These are phyloP conservation scores for Ramalina intermedia DNA, from an alignment of 495 filamentous ascomycete species.

Conservation along the genomic window DNA sequence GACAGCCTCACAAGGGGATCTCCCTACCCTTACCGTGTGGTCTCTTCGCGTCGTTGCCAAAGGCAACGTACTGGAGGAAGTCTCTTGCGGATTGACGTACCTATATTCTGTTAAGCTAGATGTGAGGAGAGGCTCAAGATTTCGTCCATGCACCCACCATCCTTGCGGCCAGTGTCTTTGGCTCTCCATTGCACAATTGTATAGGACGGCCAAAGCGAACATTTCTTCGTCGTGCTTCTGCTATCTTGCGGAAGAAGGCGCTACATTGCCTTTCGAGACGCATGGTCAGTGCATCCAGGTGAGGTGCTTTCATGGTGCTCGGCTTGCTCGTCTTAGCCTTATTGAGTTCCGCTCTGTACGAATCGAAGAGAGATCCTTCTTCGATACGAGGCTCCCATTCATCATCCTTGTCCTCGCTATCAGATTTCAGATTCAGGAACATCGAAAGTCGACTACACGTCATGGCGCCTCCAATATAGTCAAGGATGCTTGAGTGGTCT, in stretches of 20 bases:
- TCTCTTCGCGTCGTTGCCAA: conserved; percentile 13
- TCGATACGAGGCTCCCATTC: conserved; percentile 20
- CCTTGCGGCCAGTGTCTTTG: conserved; percentile 20
- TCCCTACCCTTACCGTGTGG: conserved; percentile 5
- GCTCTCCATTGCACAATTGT: conserved; percentile 20
- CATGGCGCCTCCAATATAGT: conserved; percentile 38
- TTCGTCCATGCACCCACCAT: conserved; percentile 21
- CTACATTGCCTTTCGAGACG: conserved; percentile 39
- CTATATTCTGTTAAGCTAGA: neutral
- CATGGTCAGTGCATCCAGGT: conserved; percentile 36
- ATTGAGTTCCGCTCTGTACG: conserved; percentile 28
- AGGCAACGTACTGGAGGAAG: conserved; percentile 19
- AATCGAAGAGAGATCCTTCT: conserved; percentile 34
- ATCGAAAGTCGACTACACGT: conserved; percentile 30
- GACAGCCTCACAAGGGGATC: neutral
- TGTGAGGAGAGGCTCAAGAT: neutral
- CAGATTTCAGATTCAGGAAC: conserved; percentile 21
- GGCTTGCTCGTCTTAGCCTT: conserved; percentile 14
- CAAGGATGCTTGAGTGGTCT: conserved; percentile 32
- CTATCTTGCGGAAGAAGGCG: conserved; percentile 41
- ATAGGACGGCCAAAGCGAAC: conserved; percentile 39
- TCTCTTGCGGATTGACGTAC: neutral
- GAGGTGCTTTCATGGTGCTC: conserved; percentile 27
- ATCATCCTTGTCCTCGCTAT: neutral
- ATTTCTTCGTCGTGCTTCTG: conserved; percentile 40